phyloP scores from a whole-genome alignment of 2,329 filamentous ascomycete species.

The Colletotrichum sp. region DNA sequence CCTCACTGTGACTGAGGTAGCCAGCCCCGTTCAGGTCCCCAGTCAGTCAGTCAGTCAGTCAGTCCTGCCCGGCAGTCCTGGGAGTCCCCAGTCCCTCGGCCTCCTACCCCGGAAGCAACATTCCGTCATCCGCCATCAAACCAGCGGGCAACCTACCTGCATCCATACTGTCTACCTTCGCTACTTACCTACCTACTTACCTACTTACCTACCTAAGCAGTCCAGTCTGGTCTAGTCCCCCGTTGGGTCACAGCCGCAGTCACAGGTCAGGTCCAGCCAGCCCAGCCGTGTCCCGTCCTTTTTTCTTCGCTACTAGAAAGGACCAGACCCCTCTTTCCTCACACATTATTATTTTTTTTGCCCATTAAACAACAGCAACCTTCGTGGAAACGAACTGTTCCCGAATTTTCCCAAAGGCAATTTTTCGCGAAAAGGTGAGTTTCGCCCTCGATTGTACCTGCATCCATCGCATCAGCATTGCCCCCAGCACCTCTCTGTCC shows the following conservation, averaged over 20 bases:
- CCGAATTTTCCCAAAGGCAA: background rate
- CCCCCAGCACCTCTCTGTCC: background rate
- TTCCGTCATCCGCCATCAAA: background rate
- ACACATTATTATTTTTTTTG: slow-evolving; percentile 14
- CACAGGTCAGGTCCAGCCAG: background rate
- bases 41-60: background rate
- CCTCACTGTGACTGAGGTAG: background rate
- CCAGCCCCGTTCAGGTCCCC: background rate
- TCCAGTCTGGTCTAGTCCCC: background rate
- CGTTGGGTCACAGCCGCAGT: background rate
- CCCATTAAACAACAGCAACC: slow-evolving; percentile 9
- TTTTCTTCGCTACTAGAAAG: background rate
- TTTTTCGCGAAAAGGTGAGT: slow-evolving; percentile 21
- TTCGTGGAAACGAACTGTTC: slow-evolving; percentile 1
- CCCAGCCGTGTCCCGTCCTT: background rate
- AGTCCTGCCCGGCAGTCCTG: background rate
- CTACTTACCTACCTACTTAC: too few relatives aligned
- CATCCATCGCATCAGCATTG: background rate
- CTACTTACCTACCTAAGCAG: background rate
- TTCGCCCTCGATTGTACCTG: background rate
- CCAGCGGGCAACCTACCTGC: background rate
- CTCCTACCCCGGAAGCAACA: background rate
- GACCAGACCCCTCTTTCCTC: slow-evolving; percentile 18
- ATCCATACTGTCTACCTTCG: background rate
- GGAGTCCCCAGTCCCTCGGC: background rate